Percentiles rank a stretch among this genome's conserved stretches.
phyloP scores from a whole-genome alignment of 2,329 filamentous ascomycete species.

The Talaromyces pinophilus region DNA sequence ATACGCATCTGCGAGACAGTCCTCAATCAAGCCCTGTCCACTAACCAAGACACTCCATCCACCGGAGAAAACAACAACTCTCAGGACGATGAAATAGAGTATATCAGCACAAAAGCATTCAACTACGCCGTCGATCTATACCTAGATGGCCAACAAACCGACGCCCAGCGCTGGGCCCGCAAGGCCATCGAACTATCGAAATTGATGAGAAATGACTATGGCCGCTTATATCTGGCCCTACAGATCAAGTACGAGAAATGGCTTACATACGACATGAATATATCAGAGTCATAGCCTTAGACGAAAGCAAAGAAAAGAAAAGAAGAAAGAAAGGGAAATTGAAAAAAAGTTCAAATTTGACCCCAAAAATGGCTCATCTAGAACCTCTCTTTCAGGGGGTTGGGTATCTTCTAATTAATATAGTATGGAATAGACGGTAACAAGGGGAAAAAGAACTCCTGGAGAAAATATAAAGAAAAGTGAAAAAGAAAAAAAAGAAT shows the following conservation, averaged over 20 bases:
- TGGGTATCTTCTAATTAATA: constrained; percentile 20
- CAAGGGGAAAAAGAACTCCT: background rate
- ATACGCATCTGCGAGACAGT: constrained; percentile 27
- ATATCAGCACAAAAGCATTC: constrained; percentile 57
- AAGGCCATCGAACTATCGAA: constrained; percentile 41
- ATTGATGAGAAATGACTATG: constrained; percentile 25
- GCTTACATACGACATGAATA: constrained; percentile 21
- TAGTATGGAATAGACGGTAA: background rate
- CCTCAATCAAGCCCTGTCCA: constrained; percentile 36
- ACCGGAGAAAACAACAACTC: constrained; percentile 36
- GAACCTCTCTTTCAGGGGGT: constrained; percentile 7
- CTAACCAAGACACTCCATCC: constrained; percentile 28
- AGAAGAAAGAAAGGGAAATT: background rate
- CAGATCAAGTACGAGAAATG: constrained; percentile 34
- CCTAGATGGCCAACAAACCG: constrained; percentile 32
- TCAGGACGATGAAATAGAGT: constrained; percentile 58
- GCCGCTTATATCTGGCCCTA: constrained; percentile 25
- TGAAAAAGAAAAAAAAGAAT: constrained; percentile 6
- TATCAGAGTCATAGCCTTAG: background rate
- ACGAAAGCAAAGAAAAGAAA: too few relatives aligned
- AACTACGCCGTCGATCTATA: constrained; percentile 60
- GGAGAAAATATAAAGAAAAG: background rate
- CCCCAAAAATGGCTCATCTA: constrained; percentile 1
- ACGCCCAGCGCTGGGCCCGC: constrained; percentile 39
- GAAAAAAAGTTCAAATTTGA: constrained; percentile 17